A percentile compares a stretch with the other conserved stretches of the same genome.
Evolutionary conservation across 1,139 yeast species (phyloP).

Genomic region (Sugiyamaella paludigena): DNA sequence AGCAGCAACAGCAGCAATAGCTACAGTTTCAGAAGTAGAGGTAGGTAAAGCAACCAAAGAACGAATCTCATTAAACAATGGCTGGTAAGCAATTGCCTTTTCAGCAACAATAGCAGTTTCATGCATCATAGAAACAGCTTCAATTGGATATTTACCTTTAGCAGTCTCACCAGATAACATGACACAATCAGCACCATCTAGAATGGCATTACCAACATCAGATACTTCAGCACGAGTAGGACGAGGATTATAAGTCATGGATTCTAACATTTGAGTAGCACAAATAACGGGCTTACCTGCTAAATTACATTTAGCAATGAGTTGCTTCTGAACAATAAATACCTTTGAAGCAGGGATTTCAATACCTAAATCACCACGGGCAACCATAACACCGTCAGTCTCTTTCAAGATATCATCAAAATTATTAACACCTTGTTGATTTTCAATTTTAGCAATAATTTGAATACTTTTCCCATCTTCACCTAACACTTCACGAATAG

Average conservation of each 20-base stretch:
- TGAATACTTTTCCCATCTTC: conserved; percentile 95
- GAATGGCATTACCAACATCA: conserved; percentile 97
- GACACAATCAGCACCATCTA: conserved; percentile 99
- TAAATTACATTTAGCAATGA: conserved; percentile 97
- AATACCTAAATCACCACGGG: conserved; percentile 99
- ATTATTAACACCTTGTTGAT: conserved; percentile 99
- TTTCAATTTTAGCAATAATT: conserved; percentile 96
- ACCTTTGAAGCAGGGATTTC: conserved; percentile 99
- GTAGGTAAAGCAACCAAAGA: conserved; percentile 84
- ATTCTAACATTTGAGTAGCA: conserved; percentile 99
- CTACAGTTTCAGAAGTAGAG: conserved; percentile 93
- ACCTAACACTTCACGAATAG: conserved; percentile 91
- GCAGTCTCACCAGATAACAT: conserved; percentile 99
- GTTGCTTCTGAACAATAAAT: conserved; percentile 96
- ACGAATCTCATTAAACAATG: conserved; percentile 87
- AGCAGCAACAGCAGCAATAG: conserved; percentile 95
- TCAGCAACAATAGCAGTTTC: conserved; percentile 96
- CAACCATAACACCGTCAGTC: conserved; percentile 99
- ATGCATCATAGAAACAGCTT: conserved; percentile 99
- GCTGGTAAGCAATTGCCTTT: conserved; percentile 89
- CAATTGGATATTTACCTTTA: conserved; percentile 96
- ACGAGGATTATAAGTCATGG: conserved; percentile 99
- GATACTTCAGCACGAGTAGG: conserved; percentile 99
- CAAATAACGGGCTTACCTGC: conserved; percentile 99
- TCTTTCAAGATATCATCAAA: conserved; percentile 90